Percentiles rank a stretch among this genome's conserved stretches.
Evolutionary conservation across 202 grass and related monocot species (phyloP).

Genomic region (Panicum hallii): DNA sequence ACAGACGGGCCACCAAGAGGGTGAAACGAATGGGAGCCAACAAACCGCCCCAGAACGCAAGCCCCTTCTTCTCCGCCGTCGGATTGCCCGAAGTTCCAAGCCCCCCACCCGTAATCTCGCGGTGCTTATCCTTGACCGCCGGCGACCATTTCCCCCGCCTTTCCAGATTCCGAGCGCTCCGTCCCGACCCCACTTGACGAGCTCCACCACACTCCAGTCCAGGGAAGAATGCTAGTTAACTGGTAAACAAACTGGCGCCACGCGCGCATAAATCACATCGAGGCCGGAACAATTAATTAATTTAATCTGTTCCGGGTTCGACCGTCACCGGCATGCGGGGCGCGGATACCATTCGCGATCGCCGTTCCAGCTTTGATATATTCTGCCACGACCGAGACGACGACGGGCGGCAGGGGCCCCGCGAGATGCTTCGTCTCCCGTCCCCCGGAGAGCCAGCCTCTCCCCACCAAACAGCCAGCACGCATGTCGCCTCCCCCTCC

Average conservation of each 20-base stretch:
- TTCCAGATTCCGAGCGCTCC: neutral
- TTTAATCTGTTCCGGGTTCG: neutral
- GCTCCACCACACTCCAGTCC: neutral
- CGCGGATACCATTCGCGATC: neutral
- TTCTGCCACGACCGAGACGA: conserved; percentile 36
- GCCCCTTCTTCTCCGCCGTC: neutral
- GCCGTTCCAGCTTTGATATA: conserved; percentile 15
- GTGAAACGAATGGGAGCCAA: neutral
- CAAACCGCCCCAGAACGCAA: neutral
- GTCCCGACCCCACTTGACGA: neutral
- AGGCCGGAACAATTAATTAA: neutral
- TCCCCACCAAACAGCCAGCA: conserved; percentile 18
- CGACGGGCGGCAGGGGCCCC: neutral
- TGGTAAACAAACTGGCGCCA: no score
- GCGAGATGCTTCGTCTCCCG: conserved; percentile 37
- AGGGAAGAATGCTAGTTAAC: neutral
- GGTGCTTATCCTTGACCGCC: conserved; percentile 44
- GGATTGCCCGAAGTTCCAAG: conserved; percentile 15
- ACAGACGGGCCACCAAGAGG: neutral
- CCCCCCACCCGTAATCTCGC: neutral
- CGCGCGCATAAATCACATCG: conserved; percentile 31
- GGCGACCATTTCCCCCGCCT: conserved; percentile 21
- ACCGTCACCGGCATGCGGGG: neutral
- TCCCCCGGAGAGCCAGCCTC: neutral
- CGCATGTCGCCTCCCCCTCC: neutral